Percentiles rank a stretch among this genome's conserved stretches.
phyloP scores from a whole-genome alignment of 2,329 filamentous ascomycete genomes.

The Phialophora tarda region DNA sequence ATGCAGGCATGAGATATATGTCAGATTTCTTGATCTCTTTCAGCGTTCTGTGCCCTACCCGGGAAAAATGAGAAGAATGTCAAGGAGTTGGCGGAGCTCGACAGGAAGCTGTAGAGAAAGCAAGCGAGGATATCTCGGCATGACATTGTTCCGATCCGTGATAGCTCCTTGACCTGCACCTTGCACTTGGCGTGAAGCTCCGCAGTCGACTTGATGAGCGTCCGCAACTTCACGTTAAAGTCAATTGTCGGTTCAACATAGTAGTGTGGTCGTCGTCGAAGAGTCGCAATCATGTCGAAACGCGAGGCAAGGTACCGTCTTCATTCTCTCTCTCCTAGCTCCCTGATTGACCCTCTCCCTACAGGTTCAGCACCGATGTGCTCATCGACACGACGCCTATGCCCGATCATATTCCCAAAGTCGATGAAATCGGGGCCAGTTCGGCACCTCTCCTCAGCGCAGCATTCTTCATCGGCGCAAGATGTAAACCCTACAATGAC shows the following conservation, averaged over 20 bases:
- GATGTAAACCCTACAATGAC: constrained; percentile 95
- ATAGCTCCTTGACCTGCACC: constrained; percentile 1
- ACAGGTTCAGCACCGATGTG: constrained; percentile 90
- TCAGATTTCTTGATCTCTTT: neutral
- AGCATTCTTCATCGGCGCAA: constrained; percentile 94
- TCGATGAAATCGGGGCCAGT: constrained; percentile 89
- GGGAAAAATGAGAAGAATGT: neutral
- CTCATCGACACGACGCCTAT: constrained; percentile 96
- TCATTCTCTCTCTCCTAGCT: neutral
- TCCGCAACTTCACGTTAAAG: constrained; percentile 11
- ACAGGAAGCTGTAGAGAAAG: neutral
- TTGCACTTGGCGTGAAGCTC: constrained; percentile 38
- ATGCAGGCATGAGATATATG: neutral
- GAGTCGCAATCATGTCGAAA: constrained; percentile 33
- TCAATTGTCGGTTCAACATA: neutral
- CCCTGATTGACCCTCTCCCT: neutral
- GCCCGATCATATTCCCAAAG: constrained; percentile 86
- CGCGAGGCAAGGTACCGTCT: constrained; percentile 35
- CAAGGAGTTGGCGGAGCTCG: neutral
- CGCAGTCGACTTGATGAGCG: constrained; percentile 14
- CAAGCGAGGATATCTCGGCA: neutral
- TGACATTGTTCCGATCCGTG: neutral
- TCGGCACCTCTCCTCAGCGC: constrained; percentile 92
- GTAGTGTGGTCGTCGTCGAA: constrained; percentile 9
- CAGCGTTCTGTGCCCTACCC: neutral